Evolutionary conservation across 2,329 filamentous ascomycete species (phyloP), one percentile per base, ranked within the genome.

Genomic region (Monilinia polystroma): DNA sequence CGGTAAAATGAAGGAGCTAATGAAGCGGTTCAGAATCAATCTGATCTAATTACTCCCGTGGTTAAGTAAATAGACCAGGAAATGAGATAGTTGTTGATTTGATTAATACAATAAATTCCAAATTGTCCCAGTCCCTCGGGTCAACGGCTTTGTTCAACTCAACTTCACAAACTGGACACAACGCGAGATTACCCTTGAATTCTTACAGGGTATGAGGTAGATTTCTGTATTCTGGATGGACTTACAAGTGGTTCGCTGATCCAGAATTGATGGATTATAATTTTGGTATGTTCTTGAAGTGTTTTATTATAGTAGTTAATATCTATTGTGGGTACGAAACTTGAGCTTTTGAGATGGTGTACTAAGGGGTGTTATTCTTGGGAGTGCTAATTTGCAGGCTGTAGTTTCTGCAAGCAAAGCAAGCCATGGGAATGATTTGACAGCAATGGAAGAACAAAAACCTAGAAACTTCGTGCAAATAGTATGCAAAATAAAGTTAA

Each of bases 21-120:
- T 51, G 57, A 38, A 51, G 16, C 16, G 8, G 8, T 60, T 23
- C 45, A 51, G 45, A 26, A 51, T 26, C 23, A 60, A 38, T 35
- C n/a, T 60, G 29, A 51, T 51, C 14, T 51, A 38, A 3, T 51
- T 4, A 26, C 23, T 14, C 23, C 29, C 20, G 14, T 45, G 58
- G n/a, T 35, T 8, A 26, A 32, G 4, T 49, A 51, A 35, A n/a
- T 26, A 60, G 45, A 26, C 18, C 23, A 8, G 45, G 20, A 12
- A 23, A 32, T 51, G 32, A 51, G 14, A 51, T 7, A 32, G 14
- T 26, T 62, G 14, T 26, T 51, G 45, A n/a, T 62, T 60, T 60
- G 43, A 60, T 60, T 60, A 38, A 29, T 59, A 49, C 29, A 49
- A 23, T 18, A 18, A 60, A 51, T 65, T 51, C 45, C 29, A 47